Conservation (phyloP, 1,284 basidiomycete genomes). For the Schizophyllum commune region DNA sequence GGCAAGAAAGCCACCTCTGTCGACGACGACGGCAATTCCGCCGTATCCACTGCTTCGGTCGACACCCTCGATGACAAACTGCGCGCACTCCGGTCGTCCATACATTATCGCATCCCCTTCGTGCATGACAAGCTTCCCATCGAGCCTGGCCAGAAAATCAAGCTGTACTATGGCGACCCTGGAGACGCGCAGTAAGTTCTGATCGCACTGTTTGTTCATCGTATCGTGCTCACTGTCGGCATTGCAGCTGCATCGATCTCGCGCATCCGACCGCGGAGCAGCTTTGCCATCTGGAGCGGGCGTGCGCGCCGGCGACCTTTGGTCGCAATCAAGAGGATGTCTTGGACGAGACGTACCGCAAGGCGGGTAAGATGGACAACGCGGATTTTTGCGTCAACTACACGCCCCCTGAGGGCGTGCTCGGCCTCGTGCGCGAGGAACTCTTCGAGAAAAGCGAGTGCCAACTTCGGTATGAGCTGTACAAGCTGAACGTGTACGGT, state of each 20-base stretch:
- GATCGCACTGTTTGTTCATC: not conserved
- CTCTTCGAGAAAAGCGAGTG: conserved; percentile 8
- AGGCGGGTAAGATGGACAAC: conserved; percentile 25
- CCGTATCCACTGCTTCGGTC: not conserved
- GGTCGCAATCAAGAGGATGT: conserved; percentile 11
- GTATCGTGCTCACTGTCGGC: not conserved
- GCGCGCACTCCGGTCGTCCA: not conserved
- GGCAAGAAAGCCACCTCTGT: no score
- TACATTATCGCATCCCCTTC: not conserved
- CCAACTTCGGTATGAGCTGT: conserved; percentile 15
- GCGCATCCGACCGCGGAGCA: not conserved
- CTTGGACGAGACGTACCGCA: conserved; percentile 25
- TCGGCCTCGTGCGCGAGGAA: conserved; percentile 11
- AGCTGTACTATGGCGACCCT: not conserved
- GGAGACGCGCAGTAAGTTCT: not conserved
- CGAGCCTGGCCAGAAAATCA: not conserved
- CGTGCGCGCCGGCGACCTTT: conserved; percentile 11
- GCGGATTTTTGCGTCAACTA: conserved; percentile 12
- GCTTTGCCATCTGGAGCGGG: not conserved
- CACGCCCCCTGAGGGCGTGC: conserved; percentile 12
- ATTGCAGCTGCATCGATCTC: conserved; percentile 5
- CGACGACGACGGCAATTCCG: not conserved
- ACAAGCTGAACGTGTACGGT: conserved; percentile 26
- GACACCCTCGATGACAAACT: not conserved
- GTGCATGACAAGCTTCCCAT: not conserved